These are phyloP conservation scores for Pichia sp. DNA, from an alignment of 1,139 yeast species.

Conservation along the genomic window DNA sequence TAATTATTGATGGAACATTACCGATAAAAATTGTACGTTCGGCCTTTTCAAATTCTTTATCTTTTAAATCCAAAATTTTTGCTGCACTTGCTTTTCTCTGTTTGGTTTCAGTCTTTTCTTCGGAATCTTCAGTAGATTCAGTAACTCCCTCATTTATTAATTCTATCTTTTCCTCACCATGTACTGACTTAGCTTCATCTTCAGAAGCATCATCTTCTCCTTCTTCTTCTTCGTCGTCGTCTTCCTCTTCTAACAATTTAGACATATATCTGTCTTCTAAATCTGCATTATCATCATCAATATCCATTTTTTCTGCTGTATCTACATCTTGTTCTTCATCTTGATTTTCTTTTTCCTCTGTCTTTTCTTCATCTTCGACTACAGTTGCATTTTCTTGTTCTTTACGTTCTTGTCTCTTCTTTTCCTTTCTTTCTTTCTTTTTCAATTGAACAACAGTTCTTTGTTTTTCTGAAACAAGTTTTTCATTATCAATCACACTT, in stretches of 20 bases:
- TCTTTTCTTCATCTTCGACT: constrained; percentile 14
- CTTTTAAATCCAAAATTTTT: constrained; percentile 49
- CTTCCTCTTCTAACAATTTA: constrained; percentile 8
- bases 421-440: constrained; percentile 20
- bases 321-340: constrained; percentile 7
- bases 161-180: constrained; percentile 27
- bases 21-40: constrained; percentile 88
- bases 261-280: constrained; percentile 15
- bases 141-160: constrained; percentile 21
- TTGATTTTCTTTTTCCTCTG: constrained; percentile 1
- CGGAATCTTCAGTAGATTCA: constrained; percentile 20
- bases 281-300: constrained; percentile 6
- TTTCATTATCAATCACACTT: constrained; percentile 33
- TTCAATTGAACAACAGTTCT: constrained; percentile 21
- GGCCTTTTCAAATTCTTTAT: constrained; percentile 72
- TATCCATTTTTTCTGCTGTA: constrained; percentile 1
- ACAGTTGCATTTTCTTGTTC: too few relatives aligned
- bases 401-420: constrained; percentile 9
- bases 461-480: constrained; percentile 27
- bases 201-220: constrained; percentile 18
- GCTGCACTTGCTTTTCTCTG: constrained; percentile 16
- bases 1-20: constrained; percentile 62
- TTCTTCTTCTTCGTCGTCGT: constrained; percentile 4
- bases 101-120: constrained; percentile 16
- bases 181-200: constrained; percentile 23